These are phyloP conservation scores for Wickerhamomyces rabaulensis DNA, from an alignment of 805 yeast genomes.

Conservation along the genomic window DNA sequence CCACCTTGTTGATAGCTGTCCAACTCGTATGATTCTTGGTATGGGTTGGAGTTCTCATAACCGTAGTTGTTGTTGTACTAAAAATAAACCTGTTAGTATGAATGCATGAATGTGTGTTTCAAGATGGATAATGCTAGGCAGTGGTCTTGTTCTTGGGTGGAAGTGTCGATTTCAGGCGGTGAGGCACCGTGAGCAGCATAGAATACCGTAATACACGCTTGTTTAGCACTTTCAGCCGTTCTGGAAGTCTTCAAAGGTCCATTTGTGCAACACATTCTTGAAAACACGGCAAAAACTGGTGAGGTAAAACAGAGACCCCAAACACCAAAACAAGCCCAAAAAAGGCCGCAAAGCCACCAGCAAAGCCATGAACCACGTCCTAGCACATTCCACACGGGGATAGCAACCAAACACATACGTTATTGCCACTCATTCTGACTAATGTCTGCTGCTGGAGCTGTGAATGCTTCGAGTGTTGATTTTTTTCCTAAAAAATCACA, in stretches of 20 bases:
- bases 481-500: not conserved
- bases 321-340: not conserved
- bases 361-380: not conserved
- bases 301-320: not conserved
- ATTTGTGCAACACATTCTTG: not conserved
- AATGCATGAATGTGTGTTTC: slow-evolving; percentile 2
- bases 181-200: too few species aligned
- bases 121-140: not conserved
- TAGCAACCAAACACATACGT: not conserved
- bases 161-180: too few species aligned
- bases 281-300: not conserved
- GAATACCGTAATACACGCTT: not conserved
- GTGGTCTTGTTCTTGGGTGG: not conserved
- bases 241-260: not conserved
- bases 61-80: slow-evolving; percentile 4
- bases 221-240: not conserved
- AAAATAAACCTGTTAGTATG: not conserved
- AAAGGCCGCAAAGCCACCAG: not conserved
- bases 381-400: not conserved
- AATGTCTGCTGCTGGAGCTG: not conserved
- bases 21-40: slow-evolving; percentile 21
- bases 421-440: not conserved
- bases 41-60: slow-evolving; percentile 23
- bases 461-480: not conserved
- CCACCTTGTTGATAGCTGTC: slow-evolving; percentile 8